Base-by-base conservation (phyloP, 441 rosid genomes). In the Pelargonium australe region DNA sequence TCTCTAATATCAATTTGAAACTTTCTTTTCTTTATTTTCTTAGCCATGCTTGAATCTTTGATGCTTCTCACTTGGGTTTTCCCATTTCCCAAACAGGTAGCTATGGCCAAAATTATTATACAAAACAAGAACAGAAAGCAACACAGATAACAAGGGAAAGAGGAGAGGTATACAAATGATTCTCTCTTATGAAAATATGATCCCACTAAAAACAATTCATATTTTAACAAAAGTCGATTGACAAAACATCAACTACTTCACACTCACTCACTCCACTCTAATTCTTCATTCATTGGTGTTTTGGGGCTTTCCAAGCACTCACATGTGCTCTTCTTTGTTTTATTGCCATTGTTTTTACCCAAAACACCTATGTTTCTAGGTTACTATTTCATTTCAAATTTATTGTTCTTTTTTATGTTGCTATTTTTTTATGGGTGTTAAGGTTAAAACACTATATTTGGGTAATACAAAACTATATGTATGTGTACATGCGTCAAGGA, bases 41-140 rank as follows among this genome's bases (percentile, higher is more conserved):
- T 17, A 5, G 61, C 25, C 8, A 16, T 16, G 60, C 19, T 55
- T 55, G 61, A 55, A 51, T 63, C 5, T 31, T 61, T 63, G 41
- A 43, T 70, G 9, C 14, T 58, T 72, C 10, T 65, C 20, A 34
- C 61, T 55, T 55, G 61, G 25, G 61, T 78, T 68, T 53, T 63
- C 78, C 43, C 73, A 66, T n/a, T n/a, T 68, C 72, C 69, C 76
- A 69, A 34, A 70, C 80, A 71, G 63, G 75, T 49, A 69, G 78
- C 58, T 40, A 75, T 79, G 84, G 82, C 71, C 66, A 69, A 70
- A 69, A 79, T 71, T 70, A 83, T 79, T 72, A 66, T 60, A 49
- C 65, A 66, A 70, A 67, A 71, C 44, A 66, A 70, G 65, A 71
- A 28, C 66, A 68, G 53, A 51, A 67, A 45, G 72, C 40, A 37